Base-by-base conservation (phyloP, 2,329 filamentous ascomycete genomes). In the Fusarium beomiforme region DNA sequence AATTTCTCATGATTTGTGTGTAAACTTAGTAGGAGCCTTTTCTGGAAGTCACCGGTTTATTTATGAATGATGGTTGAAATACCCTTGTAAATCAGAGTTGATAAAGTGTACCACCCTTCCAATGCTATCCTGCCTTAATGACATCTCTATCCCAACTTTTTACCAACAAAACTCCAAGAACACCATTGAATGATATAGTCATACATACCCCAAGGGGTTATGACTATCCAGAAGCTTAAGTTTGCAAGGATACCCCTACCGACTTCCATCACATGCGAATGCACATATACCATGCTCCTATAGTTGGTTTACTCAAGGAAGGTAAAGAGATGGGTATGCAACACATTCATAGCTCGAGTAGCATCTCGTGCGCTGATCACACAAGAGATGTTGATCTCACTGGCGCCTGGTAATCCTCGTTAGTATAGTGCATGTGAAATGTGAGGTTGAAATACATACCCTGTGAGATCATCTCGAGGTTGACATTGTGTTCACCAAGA, bases 391-490 rank as follows among this genome's bases (percentile, higher is more conserved):
- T 98, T 99, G 83, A 99, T 99, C 85, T 99, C 96, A 79, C 95
- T 98, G 29, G 96, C 96, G 77, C 95, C 94, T 97, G 69, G 50
- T 57, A n/a, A 73, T 12, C 36, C 19, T 64, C 1, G 49, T 63
- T 41, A 71, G 65, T 41, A 57, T 6, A 23, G 2, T 23, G 17
- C 11, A n/a, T 3, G 3, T 14, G 13, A 1, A 10, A 21, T 0
- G 12, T 19, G 6, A 14, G 29, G 8, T 39, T 6, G 23, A n/a
- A n/a, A 62, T 24, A 64, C 86, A 77, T 86, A 95, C 96, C 96
- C 84, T 99, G 96, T 26, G 94, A 97, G 74, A 99, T 99, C 96
- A 99, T 99, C 84, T 99, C 96, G 75, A 99, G 94, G 80, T 99
- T 99, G 78, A 99, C 91, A 76, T 93, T 93, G 80, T 97, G 92